Percentiles rank a stretch among this genome's conserved stretches.
Evolutionary conservation across 345 rosid genomes (phyloP).

Genomic region (sweet orange (Citrus sinensis)): DNA sequence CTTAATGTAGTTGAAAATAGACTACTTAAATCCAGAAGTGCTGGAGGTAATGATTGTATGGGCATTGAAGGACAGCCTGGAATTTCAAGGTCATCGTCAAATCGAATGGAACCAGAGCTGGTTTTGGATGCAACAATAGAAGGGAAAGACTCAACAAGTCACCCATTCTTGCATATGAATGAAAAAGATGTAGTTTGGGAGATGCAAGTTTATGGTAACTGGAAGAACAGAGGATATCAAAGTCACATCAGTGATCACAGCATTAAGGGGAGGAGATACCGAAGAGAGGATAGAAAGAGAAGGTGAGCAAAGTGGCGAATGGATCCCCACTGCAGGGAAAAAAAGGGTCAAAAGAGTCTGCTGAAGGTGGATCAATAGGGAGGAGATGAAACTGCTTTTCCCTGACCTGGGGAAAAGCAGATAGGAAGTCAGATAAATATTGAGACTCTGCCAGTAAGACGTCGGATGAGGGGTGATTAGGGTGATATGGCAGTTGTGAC

Average conservation of each 20-base stretch:
- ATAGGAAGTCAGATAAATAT: constrained; percentile 28
- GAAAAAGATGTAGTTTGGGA: constrained; percentile 27
- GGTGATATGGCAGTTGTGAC: constrained; percentile 28
- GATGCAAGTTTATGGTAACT: constrained; percentile 15
- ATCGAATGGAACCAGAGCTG: constrained; percentile 5
- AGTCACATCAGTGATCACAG: constrained; percentile 27
- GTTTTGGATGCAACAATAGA: neutral
- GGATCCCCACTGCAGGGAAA: constrained; percentile 29
- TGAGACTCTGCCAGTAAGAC: constrained; percentile 29
- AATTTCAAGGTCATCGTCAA: constrained; percentile 16
- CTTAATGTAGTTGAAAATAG: constrained; percentile 12
- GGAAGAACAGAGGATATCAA: constrained; percentile 18
- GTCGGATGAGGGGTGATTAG: constrained; percentile 33
- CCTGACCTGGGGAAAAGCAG: constrained; percentile 25
- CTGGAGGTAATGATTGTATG: constrained; percentile 27
- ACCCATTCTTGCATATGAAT: constrained; percentile 27
- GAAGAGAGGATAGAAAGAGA: constrained; percentile 13
- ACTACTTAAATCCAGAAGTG: constrained; percentile 9
- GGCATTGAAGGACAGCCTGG: constrained; percentile 33
- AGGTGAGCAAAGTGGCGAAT: constrained; percentile 34
- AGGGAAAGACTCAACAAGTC: constrained; percentile 11
- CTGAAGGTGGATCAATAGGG: constrained; percentile 8
- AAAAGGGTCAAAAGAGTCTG: constrained; percentile 32
- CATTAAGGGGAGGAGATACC: constrained; percentile 19
- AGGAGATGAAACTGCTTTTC: constrained; percentile 24